Evolutionary conservation across 2,329 filamentous ascomycete genomes (phyloP), one percentile per base, ranked within the genome.

Genomic region (Sphaerulina musiva): DNA sequence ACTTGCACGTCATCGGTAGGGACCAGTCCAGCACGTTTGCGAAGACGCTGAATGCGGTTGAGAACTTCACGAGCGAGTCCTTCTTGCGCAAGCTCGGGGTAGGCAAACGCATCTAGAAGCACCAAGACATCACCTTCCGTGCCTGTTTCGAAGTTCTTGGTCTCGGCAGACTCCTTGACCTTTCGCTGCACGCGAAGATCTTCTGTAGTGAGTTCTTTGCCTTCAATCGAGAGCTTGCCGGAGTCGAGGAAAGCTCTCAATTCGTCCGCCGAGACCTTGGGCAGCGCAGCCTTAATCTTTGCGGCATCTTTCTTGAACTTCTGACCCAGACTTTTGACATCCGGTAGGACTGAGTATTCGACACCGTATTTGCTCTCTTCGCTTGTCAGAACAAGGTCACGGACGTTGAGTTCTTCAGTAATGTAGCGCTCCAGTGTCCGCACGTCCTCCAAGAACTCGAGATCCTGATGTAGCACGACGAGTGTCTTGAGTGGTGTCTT

Each of bases 271-370:
- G 80, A 87, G 46, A 98, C 76, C 39, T 74, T 78, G 5, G 91
- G 91, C 44, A 98, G 76, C 2, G 88, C 90, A 74, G 92, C 95
- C 78, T 95, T 95, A 63, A 97, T 90, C 69, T 86, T 89, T 61
- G 84, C 83, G 61, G 90, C 88, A 66, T 96, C 91, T 74, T 95
- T 96, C 79, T 95, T 95, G 63, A 97, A 80, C 76, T 97, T 97
- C 81, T 95, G 95, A 61, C 93, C 93, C 12, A 98, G 79, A 2
- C 88, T 86, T 11, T 93, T 90, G 86, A 93, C 96, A 72, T 98
- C 93, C 6, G 90, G 91, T 39, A 81, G 83, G 12, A 92, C 89
- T 58, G 87, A 89, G 74, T 96, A 95, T 68, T 93, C 85, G 44
- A 98, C 90, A 51, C 90, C 88, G 75, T 96, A 96, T 69, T 86